Evolutionary conservation across 2,329 filamentous ascomycete genomes (phyloP).

Genomic region (Ilyonectria sp.): DNA sequence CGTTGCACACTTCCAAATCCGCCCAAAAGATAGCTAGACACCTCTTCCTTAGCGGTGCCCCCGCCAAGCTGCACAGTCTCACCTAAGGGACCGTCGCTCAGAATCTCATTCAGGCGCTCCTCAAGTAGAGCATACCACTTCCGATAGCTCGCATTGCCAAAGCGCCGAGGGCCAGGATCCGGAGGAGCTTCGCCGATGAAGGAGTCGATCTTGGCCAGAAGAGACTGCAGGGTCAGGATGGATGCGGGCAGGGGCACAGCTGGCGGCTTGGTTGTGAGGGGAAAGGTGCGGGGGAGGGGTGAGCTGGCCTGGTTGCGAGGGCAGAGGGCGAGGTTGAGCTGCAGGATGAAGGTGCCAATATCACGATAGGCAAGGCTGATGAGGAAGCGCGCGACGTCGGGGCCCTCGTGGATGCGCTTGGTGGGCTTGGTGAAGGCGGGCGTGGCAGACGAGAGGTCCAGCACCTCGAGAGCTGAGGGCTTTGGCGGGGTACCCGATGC

Average conservation of each 20-base stretch:
- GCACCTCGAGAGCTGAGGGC: constrained; percentile 57
- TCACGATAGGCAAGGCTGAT: constrained; percentile 87
- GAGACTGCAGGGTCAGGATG: constrained; percentile 74
- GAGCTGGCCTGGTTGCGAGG: constrained; percentile 69
- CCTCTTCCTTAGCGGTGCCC: constrained; percentile 73
- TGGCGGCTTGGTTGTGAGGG: constrained; percentile 58
- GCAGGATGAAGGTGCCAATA: constrained; percentile 88
- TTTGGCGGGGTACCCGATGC: constrained; percentile 39
- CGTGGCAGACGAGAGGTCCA: constrained; percentile 63
- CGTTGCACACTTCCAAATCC: constrained; percentile 90
- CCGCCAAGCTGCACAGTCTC: constrained; percentile 51
- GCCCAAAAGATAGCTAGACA: constrained; percentile 85
- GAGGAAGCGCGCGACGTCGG: constrained; percentile 87
- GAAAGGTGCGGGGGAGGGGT: constrained; percentile 57
- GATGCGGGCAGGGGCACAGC: constrained; percentile 58
- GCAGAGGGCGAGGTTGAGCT: constrained; percentile 90
- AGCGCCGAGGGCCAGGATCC: constrained; percentile 87
- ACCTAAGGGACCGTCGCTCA: constrained; percentile 49
- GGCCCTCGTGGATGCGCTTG: constrained; percentile 88
- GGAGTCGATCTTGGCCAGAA: constrained; percentile 75
- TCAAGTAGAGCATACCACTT: constrained; percentile 84
- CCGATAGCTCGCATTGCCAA: constrained; percentile 92
- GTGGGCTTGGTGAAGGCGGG: constrained; percentile 75
- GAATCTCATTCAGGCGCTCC: constrained; percentile 63
- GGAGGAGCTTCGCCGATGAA: constrained; percentile 87